Conservation (phyloP, 148 eudicot genomes). For the Simmondsia chinensis region DNA sequence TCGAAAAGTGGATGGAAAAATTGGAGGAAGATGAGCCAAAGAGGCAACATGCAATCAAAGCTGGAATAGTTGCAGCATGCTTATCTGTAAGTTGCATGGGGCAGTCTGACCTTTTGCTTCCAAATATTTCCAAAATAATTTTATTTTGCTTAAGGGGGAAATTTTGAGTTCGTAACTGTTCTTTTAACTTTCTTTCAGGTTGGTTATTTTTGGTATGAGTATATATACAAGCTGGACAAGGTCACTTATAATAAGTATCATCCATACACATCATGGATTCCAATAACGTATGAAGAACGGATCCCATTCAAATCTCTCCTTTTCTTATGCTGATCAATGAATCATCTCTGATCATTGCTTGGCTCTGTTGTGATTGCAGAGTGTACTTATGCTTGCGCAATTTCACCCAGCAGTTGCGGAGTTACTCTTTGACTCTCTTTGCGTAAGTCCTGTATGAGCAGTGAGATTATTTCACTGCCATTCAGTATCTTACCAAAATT, state of each 20-base stretch:
- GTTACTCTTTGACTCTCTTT: constrained; percentile 75
- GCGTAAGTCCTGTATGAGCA: constrained; percentile 65
- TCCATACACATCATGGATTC: constrained; percentile 99
- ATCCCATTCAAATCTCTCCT: background rate
- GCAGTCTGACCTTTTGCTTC: too few species aligned
- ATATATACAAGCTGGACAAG: constrained; percentile 83
- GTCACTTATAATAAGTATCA: constrained; percentile 76
- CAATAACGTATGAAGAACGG: constrained; percentile 61
- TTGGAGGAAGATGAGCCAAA: constrained; percentile 79
- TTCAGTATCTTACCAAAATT: background rate
- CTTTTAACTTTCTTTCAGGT: constrained; percentile 28
- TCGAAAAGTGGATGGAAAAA: constrained; percentile 97
- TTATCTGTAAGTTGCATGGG: constrained; percentile 45
- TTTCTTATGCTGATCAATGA: constrained; percentile 7
- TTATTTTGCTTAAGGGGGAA: constrained; percentile 6
- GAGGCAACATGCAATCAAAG: constrained; percentile 49
- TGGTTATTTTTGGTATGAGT: constrained; percentile 91
- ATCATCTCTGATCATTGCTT: constrained; percentile 10
- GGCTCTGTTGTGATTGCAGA: too few species aligned
- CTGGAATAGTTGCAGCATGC: constrained; percentile 36
- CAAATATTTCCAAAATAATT: background rate
- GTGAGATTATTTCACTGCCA: too few species aligned
- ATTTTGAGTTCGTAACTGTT: constrained; percentile 1
- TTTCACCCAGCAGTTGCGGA: constrained; percentile 70
- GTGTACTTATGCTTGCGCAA: constrained; percentile 91